Percentiles rank a stretch among this genome's conserved stretches.
Conservation (phyloP, 768 basidiomycete genomes). For the Trametes coccinea region DNA sequence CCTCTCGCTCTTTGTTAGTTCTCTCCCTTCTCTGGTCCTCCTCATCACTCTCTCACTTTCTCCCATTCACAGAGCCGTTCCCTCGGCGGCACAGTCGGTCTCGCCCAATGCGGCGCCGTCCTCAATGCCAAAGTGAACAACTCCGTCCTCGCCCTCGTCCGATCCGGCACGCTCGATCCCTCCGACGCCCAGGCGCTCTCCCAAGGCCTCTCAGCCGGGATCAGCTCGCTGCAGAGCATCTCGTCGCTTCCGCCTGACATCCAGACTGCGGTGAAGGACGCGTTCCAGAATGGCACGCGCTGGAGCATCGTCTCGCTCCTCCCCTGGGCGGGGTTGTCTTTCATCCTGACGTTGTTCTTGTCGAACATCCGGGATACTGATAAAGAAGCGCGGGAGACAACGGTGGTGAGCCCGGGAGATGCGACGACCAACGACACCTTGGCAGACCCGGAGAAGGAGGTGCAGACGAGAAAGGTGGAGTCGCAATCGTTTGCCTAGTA, state of each 20-base stretch:
- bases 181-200: conserved; percentile 32
- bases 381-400: conserved; percentile 8
- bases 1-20: conserved; percentile 45
- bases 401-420: neutral
- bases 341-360: conserved; percentile 41
- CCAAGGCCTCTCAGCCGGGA: conserved; percentile 27
- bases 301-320: conserved; percentile 50
- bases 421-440: neutral
- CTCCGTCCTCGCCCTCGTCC: conserved; percentile 32
- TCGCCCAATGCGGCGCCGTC: conserved; percentile 54
- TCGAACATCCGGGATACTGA: conserved; percentile 38
- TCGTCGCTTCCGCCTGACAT: conserved; percentile 37
- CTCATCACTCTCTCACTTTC: neutral
- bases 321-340: conserved; percentile 46
- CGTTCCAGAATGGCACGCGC: conserved; percentile 42
- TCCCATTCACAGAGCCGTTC: conserved; percentile 41
- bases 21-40: conserved; percentile 8
- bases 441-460: neutral
- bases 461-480: conserved; percentile 52
- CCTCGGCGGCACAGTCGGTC: conserved; percentile 53
- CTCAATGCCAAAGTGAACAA: conserved; percentile 44
- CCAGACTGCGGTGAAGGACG: conserved; percentile 39
- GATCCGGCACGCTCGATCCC: conserved; percentile 32
- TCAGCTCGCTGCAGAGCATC: conserved; percentile 40
- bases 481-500: neutral